phyloP scores from a whole-genome alignment of 495 filamentous ascomycete genomes.

The Alectoria sarmentosa region DNA sequence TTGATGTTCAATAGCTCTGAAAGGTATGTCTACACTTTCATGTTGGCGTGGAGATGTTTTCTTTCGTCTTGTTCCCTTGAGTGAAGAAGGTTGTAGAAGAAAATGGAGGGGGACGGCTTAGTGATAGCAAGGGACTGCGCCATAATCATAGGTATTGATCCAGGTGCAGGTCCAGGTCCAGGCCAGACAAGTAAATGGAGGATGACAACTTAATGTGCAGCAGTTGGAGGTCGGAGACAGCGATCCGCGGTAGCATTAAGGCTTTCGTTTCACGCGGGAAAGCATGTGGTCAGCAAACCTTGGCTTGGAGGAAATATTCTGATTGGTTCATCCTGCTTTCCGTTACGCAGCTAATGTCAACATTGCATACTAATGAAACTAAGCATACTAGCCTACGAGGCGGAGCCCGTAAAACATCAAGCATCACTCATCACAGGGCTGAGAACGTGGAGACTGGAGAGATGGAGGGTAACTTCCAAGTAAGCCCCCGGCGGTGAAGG shows the following conservation, averaged over 20 bases:
- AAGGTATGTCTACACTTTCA: conserved; percentile 7
- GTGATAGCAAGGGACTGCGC: neutral
- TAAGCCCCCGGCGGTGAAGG: conserved; percentile 1
- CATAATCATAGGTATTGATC: neutral
- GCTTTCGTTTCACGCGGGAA: neutral
- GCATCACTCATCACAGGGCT: neutral
- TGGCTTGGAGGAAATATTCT: neutral
- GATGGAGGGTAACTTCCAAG: too few species aligned
- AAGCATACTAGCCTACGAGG: neutral
- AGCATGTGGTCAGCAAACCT: conserved; percentile 1
- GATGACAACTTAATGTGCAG: neutral
- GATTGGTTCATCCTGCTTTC: too few species aligned
- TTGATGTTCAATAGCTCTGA: neutral
- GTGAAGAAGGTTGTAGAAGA: neutral
- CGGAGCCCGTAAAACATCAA: neutral
- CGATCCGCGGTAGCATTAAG: conserved; percentile 1
- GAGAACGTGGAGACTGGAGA: neutral
- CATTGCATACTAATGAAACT: neutral
- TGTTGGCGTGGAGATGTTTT: neutral
- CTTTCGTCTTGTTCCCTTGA: too few species aligned
- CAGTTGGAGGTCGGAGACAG: neutral
- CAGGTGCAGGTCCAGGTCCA: too few species aligned
- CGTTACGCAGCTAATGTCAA: neutral
- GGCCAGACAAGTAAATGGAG: too few species aligned
- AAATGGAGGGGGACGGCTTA: neutral